These are phyloP conservation scores for Naegleria gruberi DNA, from an alignment of 208 protist species.

Conservation along the genomic window DNA sequence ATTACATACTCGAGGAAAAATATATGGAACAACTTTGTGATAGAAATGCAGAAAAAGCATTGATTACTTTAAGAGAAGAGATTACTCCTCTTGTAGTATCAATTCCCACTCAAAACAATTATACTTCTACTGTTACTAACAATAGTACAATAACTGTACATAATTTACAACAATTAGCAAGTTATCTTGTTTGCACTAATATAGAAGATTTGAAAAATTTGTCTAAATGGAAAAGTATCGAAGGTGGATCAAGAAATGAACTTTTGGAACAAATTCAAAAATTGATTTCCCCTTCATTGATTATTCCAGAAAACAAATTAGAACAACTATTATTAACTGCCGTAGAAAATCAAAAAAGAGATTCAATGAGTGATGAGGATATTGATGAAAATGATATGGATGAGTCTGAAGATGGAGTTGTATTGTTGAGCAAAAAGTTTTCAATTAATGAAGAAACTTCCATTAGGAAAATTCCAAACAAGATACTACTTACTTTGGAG, in stretches of 20 bases:
- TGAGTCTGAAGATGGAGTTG: not conserved
- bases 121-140: not conserved
- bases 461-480: not conserved
- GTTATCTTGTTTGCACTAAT: not conserved
- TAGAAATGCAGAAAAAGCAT: not conserved
- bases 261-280: not conserved
- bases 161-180: not conserved
- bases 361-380: not conserved
- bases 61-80: not conserved
- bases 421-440: not conserved
- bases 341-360: not conserved
- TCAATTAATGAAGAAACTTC: not conserved
- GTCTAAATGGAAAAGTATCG: not conserved
- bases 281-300: not conserved
- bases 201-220: not conserved
- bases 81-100: not conserved
- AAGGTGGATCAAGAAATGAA: not conserved
- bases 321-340: not conserved
- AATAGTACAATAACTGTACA: not conserved
- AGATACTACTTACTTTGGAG: not conserved
- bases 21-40: slow-evolving; percentile 1
- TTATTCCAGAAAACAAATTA: slow-evolving; percentile 9
- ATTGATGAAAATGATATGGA: not conserved
- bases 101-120: not conserved
- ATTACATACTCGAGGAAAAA: not conserved